A percentile compares a stretch with the other conserved stretches of the same genome.
Conservation (phyloP, 208 protist genomes). For the Vickermania ingenoplastis region DNA sequence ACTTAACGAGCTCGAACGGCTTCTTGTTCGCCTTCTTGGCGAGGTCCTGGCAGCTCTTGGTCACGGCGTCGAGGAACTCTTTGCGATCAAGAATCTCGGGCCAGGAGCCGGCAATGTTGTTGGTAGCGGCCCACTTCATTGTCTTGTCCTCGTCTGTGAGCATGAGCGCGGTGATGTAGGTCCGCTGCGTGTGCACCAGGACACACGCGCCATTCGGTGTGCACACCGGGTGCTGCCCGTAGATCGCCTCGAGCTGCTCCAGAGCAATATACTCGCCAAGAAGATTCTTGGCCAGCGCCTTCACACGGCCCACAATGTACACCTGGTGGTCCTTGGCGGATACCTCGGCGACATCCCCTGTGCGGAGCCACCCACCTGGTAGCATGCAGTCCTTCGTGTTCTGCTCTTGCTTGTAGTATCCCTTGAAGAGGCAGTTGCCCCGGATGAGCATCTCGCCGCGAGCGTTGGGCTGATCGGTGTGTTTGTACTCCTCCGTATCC, state of each 20-base stretch:
- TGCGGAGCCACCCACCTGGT: conserved; percentile 76
- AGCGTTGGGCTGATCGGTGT: conserved; percentile 67
- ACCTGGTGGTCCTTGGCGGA: conserved; percentile 27
- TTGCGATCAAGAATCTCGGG: conserved; percentile 21
- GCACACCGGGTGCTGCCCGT: conserved; percentile 36
- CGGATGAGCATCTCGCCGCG: conserved; percentile 83
- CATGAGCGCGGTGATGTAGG: conserved; percentile 52
- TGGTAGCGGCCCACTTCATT: conserved; percentile 27
- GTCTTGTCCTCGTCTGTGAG: conserved; percentile 56
- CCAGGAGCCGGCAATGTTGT: conserved; percentile 21
- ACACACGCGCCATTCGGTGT: conserved; percentile 59
- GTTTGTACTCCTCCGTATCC: conserved; percentile 82
- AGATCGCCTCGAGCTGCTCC: conserved; percentile 67
- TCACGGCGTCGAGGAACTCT: conserved; percentile 24
- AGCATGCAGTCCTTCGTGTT: conserved; percentile 63
- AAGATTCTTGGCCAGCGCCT: conserved; percentile 83
- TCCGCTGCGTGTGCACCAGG: conserved; percentile 39
- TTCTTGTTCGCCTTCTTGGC: conserved; percentile 41
- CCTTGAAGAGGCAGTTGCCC: conserved; percentile 65
- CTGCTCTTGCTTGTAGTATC: conserved; percentile 81
- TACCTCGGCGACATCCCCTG: conserved; percentile 80
- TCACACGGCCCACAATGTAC: conserved; percentile 76
- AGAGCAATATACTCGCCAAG: conserved; percentile 87
- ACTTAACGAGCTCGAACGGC: conserved; percentile 53
- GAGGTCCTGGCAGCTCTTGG: conserved; percentile 18